These are phyloP conservation scores for Phytophthora pseudosyringae DNA, from an alignment of 352 stramenopile species.

Conservation along the genomic window DNA sequence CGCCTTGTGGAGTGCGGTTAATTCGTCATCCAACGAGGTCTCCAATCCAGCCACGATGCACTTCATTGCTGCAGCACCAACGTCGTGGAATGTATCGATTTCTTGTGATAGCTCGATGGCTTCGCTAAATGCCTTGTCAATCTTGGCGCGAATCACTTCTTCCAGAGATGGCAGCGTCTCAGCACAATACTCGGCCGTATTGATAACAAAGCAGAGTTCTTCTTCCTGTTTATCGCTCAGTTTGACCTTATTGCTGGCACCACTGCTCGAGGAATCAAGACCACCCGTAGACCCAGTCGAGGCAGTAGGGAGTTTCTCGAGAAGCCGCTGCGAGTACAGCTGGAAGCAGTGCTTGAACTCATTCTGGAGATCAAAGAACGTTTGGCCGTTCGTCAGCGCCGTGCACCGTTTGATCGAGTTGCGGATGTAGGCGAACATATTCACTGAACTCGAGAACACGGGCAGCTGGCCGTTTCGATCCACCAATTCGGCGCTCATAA, in stretches of 20 bases:
- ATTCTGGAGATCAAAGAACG: slow-evolving; percentile 96
- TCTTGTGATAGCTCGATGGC: slow-evolving; percentile 94
- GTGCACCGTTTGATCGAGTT: slow-evolving; percentile 98
- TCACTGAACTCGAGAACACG: slow-evolving; percentile 97
- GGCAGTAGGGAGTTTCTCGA: slow-evolving; percentile 68
- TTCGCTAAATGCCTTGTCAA: slow-evolving; percentile 93
- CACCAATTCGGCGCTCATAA: slow-evolving; percentile 93
- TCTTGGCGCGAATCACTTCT: slow-evolving; percentile 96
- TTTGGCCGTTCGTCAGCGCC: slow-evolving; percentile 96
- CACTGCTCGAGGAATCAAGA: slow-evolving; percentile 33
- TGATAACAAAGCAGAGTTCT: slow-evolving; percentile 97
- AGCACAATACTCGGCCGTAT: slow-evolving; percentile 98
- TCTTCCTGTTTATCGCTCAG: slow-evolving; percentile 93
- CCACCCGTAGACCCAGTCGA: slow-evolving; percentile 23
- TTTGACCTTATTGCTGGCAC: slow-evolving; percentile 49
- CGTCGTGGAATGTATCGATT: slow-evolving; percentile 96
- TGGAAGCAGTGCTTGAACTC: slow-evolving; percentile 92
- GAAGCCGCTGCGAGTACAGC: slow-evolving; percentile 80
- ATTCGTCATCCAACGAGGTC: slow-evolving; percentile 89
- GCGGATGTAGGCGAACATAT: slow-evolving; percentile 99
- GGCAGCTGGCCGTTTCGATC: slow-evolving; percentile 95
- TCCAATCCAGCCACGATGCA: slow-evolving; percentile 95
- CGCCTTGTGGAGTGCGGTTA: slow-evolving; percentile 90
- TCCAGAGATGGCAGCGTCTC: slow-evolving; percentile 96
- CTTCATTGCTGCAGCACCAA: slow-evolving; percentile 94